These are phyloP conservation scores for Nemania diffusa DNA, from an alignment of 2,329 filamentous ascomycete species.

Conservation along the genomic window DNA sequence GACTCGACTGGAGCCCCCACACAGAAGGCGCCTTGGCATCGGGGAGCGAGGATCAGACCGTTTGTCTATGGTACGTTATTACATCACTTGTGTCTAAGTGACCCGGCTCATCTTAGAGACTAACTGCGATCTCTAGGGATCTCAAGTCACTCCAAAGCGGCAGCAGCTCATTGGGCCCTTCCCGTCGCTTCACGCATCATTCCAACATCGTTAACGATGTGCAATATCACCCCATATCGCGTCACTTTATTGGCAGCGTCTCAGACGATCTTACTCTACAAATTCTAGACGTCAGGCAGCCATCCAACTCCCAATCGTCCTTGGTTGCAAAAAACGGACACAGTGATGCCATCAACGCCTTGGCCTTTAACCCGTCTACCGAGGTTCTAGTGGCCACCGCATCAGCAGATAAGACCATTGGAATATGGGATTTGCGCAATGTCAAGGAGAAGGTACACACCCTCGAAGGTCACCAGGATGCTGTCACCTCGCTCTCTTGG, in stretches of 20 bases:
- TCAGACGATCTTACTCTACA: slow-evolving; percentile 95
- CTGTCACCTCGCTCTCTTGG: slow-evolving; percentile 93
- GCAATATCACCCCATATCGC: slow-evolving; percentile 89
- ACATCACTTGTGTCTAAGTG: not conserved
- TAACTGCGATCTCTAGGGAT: slow-evolving; percentile 68
- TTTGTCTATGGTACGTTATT: slow-evolving; percentile 80
- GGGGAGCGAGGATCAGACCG: slow-evolving; percentile 91
- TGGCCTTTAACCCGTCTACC: slow-evolving; percentile 92
- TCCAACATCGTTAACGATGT: slow-evolving; percentile 95
- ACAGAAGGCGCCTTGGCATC: slow-evolving; percentile 83
- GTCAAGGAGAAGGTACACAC: slow-evolving; percentile 90
- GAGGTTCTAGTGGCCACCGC: slow-evolving; percentile 92
- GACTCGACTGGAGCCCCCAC: slow-evolving; percentile 91
- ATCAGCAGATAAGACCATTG: slow-evolving; percentile 94
- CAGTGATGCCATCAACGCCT: slow-evolving; percentile 91
- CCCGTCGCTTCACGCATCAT: slow-evolving; percentile 85
- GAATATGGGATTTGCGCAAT: slow-evolving; percentile 93
- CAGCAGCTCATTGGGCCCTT: slow-evolving; percentile 75
- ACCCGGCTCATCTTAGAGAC: slow-evolving; percentile 2
- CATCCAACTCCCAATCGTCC: slow-evolving; percentile 72
- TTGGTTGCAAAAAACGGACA: slow-evolving; percentile 79
- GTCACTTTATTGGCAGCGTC: slow-evolving; percentile 87
- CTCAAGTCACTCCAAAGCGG: slow-evolving; percentile 78
- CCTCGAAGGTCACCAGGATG: slow-evolving; percentile 86
- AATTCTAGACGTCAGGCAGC: slow-evolving; percentile 84